Percentiles rank a stretch among this genome's conserved stretches.
phyloP scores from a whole-genome alignment of 2,329 filamentous ascomycete species.

The Xylariaceae sp. region DNA sequence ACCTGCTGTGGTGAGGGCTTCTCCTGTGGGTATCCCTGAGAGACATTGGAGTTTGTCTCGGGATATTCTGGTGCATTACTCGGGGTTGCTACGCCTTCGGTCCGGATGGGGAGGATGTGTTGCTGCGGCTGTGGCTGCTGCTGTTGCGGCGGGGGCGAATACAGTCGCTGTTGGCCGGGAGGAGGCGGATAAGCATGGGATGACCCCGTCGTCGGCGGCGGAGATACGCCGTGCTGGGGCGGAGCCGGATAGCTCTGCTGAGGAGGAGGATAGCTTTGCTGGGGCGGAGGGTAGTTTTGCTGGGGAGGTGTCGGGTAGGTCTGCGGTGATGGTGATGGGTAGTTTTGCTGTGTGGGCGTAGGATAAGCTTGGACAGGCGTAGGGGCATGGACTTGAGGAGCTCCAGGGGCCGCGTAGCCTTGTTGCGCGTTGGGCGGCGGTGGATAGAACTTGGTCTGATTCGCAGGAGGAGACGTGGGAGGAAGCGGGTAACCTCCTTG shows the following conservation, averaged over 20 bases:
- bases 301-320: constrained; percentile 29
- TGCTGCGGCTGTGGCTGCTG: constrained; percentile 30
- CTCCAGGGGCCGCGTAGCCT: constrained; percentile 29
- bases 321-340: constrained; percentile 20
- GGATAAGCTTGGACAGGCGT: constrained; percentile 28
- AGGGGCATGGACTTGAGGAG: constrained; percentile 15
- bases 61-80: constrained; percentile 26
- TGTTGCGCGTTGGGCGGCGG: constrained; percentile 37
- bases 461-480: constrained; percentile 44
- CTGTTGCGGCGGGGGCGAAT: constrained; percentile 26
- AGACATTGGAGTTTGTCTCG: constrained; percentile 20
- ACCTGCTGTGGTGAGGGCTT: constrained; percentile 23
- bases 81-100: constrained; percentile 32
- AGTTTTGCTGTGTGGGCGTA: constrained; percentile 24
- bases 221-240: constrained; percentile 34
- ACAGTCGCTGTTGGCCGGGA: constrained; percentile 9
- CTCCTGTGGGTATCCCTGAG: constrained; percentile 32
- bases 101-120: constrained; percentile 35
- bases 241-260: constrained; percentile 32
- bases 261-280: constrained; percentile 21
- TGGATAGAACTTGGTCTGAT: constrained; percentile 42
- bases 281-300: constrained; percentile 8
- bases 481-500: constrained; percentile 43
- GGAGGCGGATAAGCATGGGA: constrained; percentile 32
- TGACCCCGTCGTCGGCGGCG: constrained; percentile 34